Conservation (phyloP, 1,284 basidiomycete species). For the Sporisorium sorghi region DNA sequence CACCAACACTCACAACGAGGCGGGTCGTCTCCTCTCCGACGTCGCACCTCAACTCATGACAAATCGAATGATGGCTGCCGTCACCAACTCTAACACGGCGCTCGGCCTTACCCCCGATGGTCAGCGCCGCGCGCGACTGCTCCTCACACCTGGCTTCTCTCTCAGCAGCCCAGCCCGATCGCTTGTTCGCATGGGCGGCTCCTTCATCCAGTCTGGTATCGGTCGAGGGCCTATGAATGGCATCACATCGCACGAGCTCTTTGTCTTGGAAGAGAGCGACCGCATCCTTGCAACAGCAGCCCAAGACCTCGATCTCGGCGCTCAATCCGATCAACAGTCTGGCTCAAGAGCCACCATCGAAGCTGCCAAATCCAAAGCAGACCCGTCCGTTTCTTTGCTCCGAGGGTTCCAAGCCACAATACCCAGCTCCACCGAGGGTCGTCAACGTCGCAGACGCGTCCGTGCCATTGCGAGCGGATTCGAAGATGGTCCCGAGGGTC, state of each 20-base stretch:
- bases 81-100: slow-evolving; percentile 57
- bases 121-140: slow-evolving; percentile 51
- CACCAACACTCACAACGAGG: slow-evolving; percentile 37
- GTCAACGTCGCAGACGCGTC: slow-evolving; percentile 56
- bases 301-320: slow-evolving; percentile 46
- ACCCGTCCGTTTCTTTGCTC: slow-evolving; percentile 62
- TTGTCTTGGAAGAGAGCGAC: slow-evolving; percentile 64
- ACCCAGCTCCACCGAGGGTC: slow-evolving; percentile 59
- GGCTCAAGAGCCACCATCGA: slow-evolving; percentile 29
- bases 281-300: slow-evolving; percentile 61
- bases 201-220: slow-evolving; percentile 56
- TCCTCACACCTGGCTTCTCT: slow-evolving; percentile 59
- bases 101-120: slow-evolving; percentile 54
- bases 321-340: slow-evolving; percentile 4
- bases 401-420: slow-evolving; percentile 68
- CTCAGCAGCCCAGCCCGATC: slow-evolving; percentile 63
- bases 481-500: slow-evolving; percentile 49
- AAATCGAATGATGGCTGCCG: slow-evolving; percentile 64
- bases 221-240: slow-evolving; percentile 58
- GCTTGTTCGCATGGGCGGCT: slow-evolving; percentile 61
- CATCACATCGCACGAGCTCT: slow-evolving; percentile 63
- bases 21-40: slow-evolving; percentile 62
- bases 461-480: slow-evolving; percentile 50
- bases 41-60: slow-evolving; percentile 68
- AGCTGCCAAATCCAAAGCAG: slow-evolving; percentile 26